Base-by-base conservation (phyloP, 495 filamentous ascomycete genomes). In the Chaetomium cochliodes region DNA sequence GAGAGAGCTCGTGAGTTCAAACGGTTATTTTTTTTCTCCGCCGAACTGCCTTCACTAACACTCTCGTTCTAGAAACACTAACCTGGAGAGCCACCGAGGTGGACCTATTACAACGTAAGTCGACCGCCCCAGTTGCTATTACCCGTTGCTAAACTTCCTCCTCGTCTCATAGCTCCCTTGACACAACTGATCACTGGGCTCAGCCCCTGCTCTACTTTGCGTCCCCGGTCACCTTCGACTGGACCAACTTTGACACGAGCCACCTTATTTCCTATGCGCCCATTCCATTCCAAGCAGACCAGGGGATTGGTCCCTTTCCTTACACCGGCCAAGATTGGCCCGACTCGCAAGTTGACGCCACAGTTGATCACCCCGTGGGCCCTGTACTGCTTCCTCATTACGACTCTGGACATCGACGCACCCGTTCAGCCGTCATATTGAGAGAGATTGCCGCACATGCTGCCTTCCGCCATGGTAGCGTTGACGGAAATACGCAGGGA, bases 401-500 rank as follows among this genome's bases (percentile, higher is more conserved):
- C 52, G 26, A 2, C 7, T 5, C 16, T 3, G 52, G 28, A 8
- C 52, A 37, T 37, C 30, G 12, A 54, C 53, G 53, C n/a, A 13
- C 33, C n/a, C 9, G n/a, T n/a, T 56, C 53, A 3, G 53, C 30
- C 18, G 9, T 5, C 11, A 3, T 56, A 23, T 18, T 56, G 18
- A 12, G 30, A 23, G 30, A 56, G 33, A 9, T 56, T 56, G 53
- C 33, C 28, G 30, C 53, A n/a, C 53, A 39, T 41, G 53, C n/a
- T 22, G 53, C 53, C 20, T 2, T 15, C 53, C 30, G 53, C 20
- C 28, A 9, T 3, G 28, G 52, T 3, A 8, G 9, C n/a, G 12
- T 39, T 5, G 18, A 56, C 30, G 18, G 26, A 15, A 6, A 41
- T 22, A 33, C 8, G 12, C 13, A 15, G 28, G 1, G 12, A 23